phyloP scores from a whole-genome alignment of 345 rosid genomes.

The Reutealis trisperma region DNA sequence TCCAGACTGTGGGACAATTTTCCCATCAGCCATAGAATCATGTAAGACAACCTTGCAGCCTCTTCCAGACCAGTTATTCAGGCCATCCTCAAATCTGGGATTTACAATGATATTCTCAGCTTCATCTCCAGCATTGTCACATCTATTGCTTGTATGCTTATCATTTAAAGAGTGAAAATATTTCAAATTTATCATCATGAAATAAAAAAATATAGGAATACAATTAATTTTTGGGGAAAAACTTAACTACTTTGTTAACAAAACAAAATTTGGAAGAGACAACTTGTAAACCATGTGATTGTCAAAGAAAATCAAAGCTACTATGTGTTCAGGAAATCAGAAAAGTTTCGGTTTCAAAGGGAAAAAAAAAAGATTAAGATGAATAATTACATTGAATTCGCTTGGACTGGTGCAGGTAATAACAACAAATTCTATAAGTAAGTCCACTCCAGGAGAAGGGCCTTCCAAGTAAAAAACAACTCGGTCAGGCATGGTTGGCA shows the following conservation, averaged over 20 bases:
- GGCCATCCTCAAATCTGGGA: conserved; percentile 78
- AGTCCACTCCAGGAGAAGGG: conserved; percentile 79
- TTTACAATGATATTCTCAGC: conserved; percentile 65
- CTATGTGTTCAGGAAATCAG: neutral
- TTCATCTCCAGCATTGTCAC: conserved; percentile 29
- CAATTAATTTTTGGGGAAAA: too few species aligned
- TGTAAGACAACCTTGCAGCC: conserved; percentile 78
- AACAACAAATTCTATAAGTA: conserved; percentile 67
- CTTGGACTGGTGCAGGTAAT: conserved; percentile 49
- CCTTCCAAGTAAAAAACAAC: conserved; percentile 89
- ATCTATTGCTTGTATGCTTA: conserved; percentile 7
- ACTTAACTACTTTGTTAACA: neutral
- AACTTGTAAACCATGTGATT: neutral
- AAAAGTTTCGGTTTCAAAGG: neutral
- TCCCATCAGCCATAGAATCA: conserved; percentile 77
- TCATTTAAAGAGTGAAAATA: conserved; percentile 1
- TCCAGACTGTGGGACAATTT: conserved; percentile 68
- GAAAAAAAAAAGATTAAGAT: conserved; percentile 11
- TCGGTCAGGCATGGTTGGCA: conserved; percentile 61
- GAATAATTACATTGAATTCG: conserved; percentile 46
- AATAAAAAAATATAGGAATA: neutral
- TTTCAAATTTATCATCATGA: neutral
- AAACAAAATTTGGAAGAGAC: neutral
- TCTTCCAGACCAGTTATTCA: conserved; percentile 89
- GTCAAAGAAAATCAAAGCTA: neutral